Evolutionary conservation across 225 moss, liverwort and hornwort genomes (phyloP), one percentile per base, ranked within the genome.

Genomic region (Rhytidiadelphus loreus): DNA sequence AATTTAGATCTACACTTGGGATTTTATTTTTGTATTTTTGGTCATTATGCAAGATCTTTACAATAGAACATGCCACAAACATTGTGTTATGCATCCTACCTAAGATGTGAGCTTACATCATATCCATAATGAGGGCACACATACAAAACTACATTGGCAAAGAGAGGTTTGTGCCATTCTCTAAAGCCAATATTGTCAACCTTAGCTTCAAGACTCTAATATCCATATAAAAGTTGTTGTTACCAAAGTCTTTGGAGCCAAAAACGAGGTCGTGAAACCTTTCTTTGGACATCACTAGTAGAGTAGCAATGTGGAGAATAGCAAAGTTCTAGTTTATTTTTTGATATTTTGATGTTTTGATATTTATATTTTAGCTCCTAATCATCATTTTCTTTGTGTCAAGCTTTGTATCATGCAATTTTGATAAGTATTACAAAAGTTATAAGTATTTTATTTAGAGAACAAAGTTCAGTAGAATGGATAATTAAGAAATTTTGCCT

Each of bases 141-240:
- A 66, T 18, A 5, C 37, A 21, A 37, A 66, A 66, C 2, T 11
- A 8, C 6, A 66, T 66, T 33, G 12, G 21, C 12, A 11, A 66
- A 66, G 11, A 16, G 6, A 66, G 2, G 20, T 66, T 37, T 37
- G 21, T 66, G 3, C 20, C 21, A 20, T 43, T 28, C 2, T 4
- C 16, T 2, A 71, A 26, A 71, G 43, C 2, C 0, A 0, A 2
- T 43, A 43, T 0, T 5, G 0, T 5, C 1, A 0, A 41, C 5
- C 13, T 6, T 66, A 1, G 12, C 23, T 68, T 24, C 4, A 7
- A 4, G 13, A 2, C 4, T 69, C 1, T 23, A 2, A 41, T 19
- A 71, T 16, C 9, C 2, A 9, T 15, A 5, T 5, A 16, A 43
- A 71, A 66, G 39, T 8, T 41, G 16, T 1, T 14, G 0, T 25